These are phyloP conservation scores for Eimeria maxima DNA, from an alignment of 169 alveolate genomes.

Conservation along the genomic window DNA sequence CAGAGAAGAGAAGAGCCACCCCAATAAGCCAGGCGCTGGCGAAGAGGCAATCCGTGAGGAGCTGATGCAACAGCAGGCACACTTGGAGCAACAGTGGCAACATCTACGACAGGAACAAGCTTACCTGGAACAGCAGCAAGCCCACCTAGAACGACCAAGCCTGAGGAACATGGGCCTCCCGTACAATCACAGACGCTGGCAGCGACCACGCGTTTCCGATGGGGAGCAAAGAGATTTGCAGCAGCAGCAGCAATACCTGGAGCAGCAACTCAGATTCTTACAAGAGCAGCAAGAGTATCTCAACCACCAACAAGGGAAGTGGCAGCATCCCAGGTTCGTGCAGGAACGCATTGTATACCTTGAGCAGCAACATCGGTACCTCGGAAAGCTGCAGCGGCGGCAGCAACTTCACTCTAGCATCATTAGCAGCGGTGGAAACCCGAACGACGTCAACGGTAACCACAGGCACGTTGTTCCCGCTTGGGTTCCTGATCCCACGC, in stretches of 20 bases:
- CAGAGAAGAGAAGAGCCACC: not conserved
- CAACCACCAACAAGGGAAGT: not conserved
- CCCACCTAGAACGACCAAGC: not conserved
- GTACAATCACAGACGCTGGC: not conserved
- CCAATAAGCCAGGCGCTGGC: not conserved
- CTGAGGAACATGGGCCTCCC: not conserved
- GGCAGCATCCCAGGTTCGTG: not conserved
- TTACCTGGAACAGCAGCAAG: not conserved
- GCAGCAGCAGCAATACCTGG: conserved; percentile 12
- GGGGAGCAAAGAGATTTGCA: not conserved
- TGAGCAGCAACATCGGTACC: not conserved
- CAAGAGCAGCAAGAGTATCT: conserved; percentile 1
- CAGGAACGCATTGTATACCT: not conserved
- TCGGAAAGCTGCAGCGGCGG: conserved; percentile 17
- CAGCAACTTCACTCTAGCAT: not conserved
- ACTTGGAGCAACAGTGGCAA: not conserved
- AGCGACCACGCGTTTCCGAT: not conserved
- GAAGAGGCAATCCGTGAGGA: not conserved
- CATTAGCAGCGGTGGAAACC: not conserved
- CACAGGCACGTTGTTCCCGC: not conserved
- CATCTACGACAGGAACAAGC: not conserved
- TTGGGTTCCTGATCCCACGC: conserved; percentile 34
- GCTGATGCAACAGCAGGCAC: not conserved
- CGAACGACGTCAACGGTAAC: not conserved
- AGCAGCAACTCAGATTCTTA: not conserved